A percentile compares a stretch with the other conserved stretches of the same genome.
Evolutionary conservation across 208 protist species (phyloP).

Genomic region (Trypanosoma cruzi): DNA sequence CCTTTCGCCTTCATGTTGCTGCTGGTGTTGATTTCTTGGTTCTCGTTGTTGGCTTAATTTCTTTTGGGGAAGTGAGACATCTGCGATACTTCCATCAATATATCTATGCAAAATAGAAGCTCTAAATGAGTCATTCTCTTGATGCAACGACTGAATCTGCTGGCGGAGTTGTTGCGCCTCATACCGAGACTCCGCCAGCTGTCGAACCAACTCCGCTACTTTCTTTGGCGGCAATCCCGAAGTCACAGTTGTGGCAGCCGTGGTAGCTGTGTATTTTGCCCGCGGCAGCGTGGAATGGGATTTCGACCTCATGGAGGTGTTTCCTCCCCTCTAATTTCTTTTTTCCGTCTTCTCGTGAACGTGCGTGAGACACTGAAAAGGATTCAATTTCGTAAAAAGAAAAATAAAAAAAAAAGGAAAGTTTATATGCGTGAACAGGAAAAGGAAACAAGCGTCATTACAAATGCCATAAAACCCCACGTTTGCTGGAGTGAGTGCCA

Average conservation of each 20-base stretch:
- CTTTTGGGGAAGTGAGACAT: neutral
- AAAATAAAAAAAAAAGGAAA: neutral
- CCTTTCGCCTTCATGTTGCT: conserved; percentile 5
- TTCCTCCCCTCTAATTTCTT: neutral
- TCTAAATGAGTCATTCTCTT: conserved; percentile 17
- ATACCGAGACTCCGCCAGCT: conserved; percentile 65
- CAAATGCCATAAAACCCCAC: neutral
- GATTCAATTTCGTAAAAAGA: too few species aligned
- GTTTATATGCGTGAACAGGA: too few species aligned
- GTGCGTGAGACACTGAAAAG: neutral
- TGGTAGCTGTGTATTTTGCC: neutral
- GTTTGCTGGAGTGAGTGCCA: neutral
- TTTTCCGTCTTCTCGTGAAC: neutral
- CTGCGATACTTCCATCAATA: neutral
- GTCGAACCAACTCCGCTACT: conserved; percentile 67
- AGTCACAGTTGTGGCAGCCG: neutral
- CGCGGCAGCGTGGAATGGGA: neutral
- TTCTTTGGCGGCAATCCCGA: conserved; percentile 30
- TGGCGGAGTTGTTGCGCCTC: conserved; percentile 43
- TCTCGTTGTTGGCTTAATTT: neutral
- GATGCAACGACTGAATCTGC: conserved; percentile 31
- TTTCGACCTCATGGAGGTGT: neutral
- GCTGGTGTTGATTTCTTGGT: neutral
- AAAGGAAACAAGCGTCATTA: neutral
- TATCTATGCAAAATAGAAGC: neutral